These are phyloP conservation scores for Phoenix roebelenii DNA, from an alignment of 176 grass and related monocot species.

Conservation along the genomic window DNA sequence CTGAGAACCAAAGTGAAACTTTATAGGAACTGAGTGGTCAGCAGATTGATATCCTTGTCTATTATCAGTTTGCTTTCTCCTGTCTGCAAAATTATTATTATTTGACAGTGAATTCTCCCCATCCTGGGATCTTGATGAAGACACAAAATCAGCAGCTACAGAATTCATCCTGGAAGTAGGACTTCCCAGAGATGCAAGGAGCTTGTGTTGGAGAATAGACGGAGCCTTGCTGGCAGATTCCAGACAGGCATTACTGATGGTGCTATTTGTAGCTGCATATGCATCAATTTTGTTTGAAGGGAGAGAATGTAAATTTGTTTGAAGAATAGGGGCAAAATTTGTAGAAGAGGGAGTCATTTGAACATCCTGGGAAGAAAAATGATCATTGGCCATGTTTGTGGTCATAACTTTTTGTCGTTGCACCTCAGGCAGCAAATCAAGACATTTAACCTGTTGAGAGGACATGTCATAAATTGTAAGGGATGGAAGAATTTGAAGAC, in stretches of 20 bases:
- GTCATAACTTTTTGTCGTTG: conserved; percentile 39
- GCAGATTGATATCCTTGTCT: conserved; percentile 23
- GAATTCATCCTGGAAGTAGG: conserved; percentile 27
- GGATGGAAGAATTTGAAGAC: conserved; percentile 1
- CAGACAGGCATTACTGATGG: conserved; percentile 15
- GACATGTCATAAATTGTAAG: background rate
- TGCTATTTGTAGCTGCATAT: conserved; percentile 18
- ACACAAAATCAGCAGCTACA: conserved; percentile 20
- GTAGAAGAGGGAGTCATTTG: conserved; percentile 23
- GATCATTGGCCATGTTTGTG: conserved; percentile 22
- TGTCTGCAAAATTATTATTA: conserved; percentile 27
- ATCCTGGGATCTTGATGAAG: conserved; percentile 23
- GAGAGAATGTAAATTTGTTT: conserved; percentile 25
- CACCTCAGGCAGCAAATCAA: conserved; percentile 60
- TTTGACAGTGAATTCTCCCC: conserved; percentile 30
- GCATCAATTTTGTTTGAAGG: conserved; percentile 23
- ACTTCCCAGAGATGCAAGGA: conserved; percentile 18
- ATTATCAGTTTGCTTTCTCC: conserved; percentile 23
- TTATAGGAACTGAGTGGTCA: conserved; percentile 28
- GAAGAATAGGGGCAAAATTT: conserved; percentile 19
- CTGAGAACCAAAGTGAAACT: conserved; percentile 32
- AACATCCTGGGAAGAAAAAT: conserved; percentile 27
- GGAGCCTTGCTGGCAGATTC: conserved; percentile 42
- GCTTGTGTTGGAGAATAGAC: conserved; percentile 38
- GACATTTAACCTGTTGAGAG: conserved; percentile 40